These are phyloP conservation scores for Kwoniella shandongensis DNA, from an alignment of 768 basidiomycete species.

Conservation along the genomic window DNA sequence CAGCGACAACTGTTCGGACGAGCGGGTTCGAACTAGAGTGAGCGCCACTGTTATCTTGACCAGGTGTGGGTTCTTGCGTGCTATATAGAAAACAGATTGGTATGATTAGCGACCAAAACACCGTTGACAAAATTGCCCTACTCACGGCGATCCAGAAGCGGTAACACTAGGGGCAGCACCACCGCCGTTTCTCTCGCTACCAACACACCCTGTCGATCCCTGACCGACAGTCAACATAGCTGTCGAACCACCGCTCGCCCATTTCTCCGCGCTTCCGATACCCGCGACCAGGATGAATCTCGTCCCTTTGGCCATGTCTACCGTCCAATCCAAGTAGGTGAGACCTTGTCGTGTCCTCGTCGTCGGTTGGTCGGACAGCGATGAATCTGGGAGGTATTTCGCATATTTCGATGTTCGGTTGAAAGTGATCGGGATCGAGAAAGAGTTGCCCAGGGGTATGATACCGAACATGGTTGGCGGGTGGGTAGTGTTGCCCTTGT, in stretches of 20 bases:
- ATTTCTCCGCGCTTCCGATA: slow-evolving; percentile 43
- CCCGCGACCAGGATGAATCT: slow-evolving; percentile 47
- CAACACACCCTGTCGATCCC: slow-evolving; percentile 29
- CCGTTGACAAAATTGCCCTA: too few relatives aligned
- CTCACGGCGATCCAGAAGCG: too few relatives aligned
- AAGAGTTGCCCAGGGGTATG: slow-evolving; percentile 47
- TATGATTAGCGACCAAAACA: too few relatives aligned
- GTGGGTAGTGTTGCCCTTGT: slow-evolving; percentile 41
- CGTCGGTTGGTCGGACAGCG: slow-evolving; percentile 36
- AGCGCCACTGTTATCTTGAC: too few relatives aligned
- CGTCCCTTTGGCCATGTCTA: slow-evolving; percentile 44
- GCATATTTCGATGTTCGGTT: slow-evolving; percentile 26
- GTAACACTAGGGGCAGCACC: slow-evolving; percentile 34
- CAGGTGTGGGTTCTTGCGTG: background rate
- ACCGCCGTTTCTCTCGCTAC: slow-evolving; percentile 9
- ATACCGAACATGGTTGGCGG: slow-evolving; percentile 49
- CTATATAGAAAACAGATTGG: background rate
- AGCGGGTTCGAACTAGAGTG: slow-evolving; percentile 1
- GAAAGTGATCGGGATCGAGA: slow-evolving; percentile 45
- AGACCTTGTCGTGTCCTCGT: slow-evolving; percentile 37
- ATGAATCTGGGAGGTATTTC: slow-evolving; percentile 26
- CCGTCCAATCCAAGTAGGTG: slow-evolving; percentile 44
- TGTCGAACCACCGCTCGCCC: slow-evolving; percentile 44
- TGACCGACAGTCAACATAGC: slow-evolving; percentile 47
- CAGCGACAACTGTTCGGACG: slow-evolving; percentile 24